These are phyloP conservation scores for Kwoniella pini DNA, from an alignment of 768 basidiomycete genomes.

Conservation along the genomic window DNA sequence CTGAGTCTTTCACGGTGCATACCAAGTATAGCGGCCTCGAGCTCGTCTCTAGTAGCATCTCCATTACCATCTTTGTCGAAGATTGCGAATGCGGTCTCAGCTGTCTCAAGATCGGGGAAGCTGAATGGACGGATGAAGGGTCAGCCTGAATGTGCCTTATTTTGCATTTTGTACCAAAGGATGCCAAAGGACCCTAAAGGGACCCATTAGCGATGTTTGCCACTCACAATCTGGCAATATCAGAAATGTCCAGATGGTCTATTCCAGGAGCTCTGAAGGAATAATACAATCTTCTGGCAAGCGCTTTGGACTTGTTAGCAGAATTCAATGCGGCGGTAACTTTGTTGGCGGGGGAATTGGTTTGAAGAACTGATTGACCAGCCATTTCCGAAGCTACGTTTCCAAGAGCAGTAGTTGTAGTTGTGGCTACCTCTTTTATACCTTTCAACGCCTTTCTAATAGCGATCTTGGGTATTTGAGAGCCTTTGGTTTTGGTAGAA, in stretches of 20 bases:
- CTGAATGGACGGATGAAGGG: too few relatives aligned
- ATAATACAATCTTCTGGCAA: slow-evolving; percentile 82
- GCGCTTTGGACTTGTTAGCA: slow-evolving; percentile 68
- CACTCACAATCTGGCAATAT: slow-evolving; percentile 63
- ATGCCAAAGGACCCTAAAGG: too few relatives aligned
- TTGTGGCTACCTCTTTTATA: slow-evolving; percentile 70
- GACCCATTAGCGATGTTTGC: too few relatives aligned
- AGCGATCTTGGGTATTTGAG: slow-evolving; percentile 63
- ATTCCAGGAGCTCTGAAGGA: slow-evolving; percentile 70
- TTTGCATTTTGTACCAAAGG: background rate
- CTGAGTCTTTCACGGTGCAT: slow-evolving; percentile 82
- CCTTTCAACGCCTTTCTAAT: slow-evolving; percentile 73
- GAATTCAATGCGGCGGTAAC: slow-evolving; percentile 77
- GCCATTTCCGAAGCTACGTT: slow-evolving; percentile 67
- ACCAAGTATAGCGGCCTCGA: slow-evolving; percentile 66
- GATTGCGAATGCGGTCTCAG: slow-evolving; percentile 56
- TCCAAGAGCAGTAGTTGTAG: slow-evolving; percentile 73
- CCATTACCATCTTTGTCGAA: slow-evolving; percentile 59
- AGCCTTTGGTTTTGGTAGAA: slow-evolving; percentile 52
- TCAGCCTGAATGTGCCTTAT: too few relatives aligned
- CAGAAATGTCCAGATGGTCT: slow-evolving; percentile 65
- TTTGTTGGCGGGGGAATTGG: slow-evolving; percentile 79
- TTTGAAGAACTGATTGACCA: slow-evolving; percentile 70
- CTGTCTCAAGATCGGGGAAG: slow-evolving; percentile 69
- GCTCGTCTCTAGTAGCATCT: slow-evolving; percentile 60